Evolutionary conservation across 1,284 basidiomycete genomes (phyloP), one percentile per base, ranked within the genome.

Genomic region (Rhodofomes roseus): DNA sequence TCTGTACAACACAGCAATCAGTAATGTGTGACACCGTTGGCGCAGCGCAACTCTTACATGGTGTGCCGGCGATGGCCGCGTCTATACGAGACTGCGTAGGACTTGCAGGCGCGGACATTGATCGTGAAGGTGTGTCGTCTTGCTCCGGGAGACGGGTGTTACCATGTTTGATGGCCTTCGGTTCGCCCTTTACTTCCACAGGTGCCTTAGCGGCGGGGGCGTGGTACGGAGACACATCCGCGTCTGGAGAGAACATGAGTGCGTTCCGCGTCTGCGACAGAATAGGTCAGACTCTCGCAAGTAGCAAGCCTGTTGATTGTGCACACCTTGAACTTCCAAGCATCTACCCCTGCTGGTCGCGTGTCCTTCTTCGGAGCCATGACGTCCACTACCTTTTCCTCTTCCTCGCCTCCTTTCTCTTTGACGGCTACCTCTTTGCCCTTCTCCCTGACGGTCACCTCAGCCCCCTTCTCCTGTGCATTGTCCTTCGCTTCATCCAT

Each of bases 231-330:
- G 89, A 84, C 31, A 83, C 77, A 70, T 98, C 89, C 29, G 92
- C 92, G 69, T 96, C 95, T 2, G 95, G 95, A 1, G 89, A 72
- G 69, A 96, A 98, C 93, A 96, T 96, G 56, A 98, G 80, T 8
- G 90, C 86, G 76, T 98, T 98, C 59, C 95, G 86, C 31, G 92
- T 82, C 93, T 95, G 65, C 8, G 59, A 41, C 53, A 23, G 34
- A 46, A 60, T 55, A 40, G 52, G 36, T 54, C 2, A 12, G 50
- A 36, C 2, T 1, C 27, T 43, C 14, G 41, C 56, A 29, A 18
- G 50, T 25, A 34, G 12, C 22, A 7, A 43, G 50, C n/a, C 16
- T 4, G 55, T 16, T 2, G 2, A 27, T 34, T 14, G 5, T 53
- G 69, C 79, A 62, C 69, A 90, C 93, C 81, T 89, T 95, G 81